Evolutionary conservation across 2,329 filamentous ascomycete species (phyloP).

Genomic region (Colletotrichum orchidophilum): DNA sequence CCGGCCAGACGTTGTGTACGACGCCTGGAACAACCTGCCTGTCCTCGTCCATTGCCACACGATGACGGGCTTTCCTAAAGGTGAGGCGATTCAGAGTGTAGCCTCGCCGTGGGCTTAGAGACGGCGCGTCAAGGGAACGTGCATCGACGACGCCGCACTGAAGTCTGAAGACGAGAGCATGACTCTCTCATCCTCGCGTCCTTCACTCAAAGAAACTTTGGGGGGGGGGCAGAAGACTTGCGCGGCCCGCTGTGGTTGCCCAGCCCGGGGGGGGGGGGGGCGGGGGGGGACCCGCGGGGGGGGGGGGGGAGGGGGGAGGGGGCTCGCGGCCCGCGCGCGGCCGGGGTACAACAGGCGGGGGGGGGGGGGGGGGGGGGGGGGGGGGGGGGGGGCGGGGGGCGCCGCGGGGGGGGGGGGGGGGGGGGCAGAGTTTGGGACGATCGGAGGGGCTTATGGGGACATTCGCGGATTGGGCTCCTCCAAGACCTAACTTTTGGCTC

Average conservation of each 20-base stretch:
- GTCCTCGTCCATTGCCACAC: neutral
- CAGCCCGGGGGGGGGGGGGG: neutral
- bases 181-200: neutral
- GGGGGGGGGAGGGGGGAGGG: neutral
- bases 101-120: neutral
- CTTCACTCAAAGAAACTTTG: neutral
- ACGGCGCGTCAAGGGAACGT: neutral
- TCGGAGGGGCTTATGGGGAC: constrained; percentile 50
- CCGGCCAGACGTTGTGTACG: neutral
- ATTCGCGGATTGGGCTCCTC: neutral
- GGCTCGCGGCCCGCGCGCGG: too few relatives aligned
- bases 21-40: neutral
- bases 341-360: too few relatives aligned
- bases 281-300: constrained; percentile 41
- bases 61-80: neutral
- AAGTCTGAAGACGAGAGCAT: neutral
- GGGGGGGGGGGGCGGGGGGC: too few relatives aligned
- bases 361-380: too few relatives aligned
- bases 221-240: neutral
- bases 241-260: constrained; percentile 13
- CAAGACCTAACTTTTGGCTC: neutral
- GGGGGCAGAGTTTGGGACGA: constrained; percentile 53
- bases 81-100: neutral
- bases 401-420: too few relatives aligned
- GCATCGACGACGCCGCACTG: neutral